These are phyloP conservation scores for Epichloe sibirici DNA, from an alignment of 2,329 filamentous ascomycete species.

Conservation along the genomic window DNA sequence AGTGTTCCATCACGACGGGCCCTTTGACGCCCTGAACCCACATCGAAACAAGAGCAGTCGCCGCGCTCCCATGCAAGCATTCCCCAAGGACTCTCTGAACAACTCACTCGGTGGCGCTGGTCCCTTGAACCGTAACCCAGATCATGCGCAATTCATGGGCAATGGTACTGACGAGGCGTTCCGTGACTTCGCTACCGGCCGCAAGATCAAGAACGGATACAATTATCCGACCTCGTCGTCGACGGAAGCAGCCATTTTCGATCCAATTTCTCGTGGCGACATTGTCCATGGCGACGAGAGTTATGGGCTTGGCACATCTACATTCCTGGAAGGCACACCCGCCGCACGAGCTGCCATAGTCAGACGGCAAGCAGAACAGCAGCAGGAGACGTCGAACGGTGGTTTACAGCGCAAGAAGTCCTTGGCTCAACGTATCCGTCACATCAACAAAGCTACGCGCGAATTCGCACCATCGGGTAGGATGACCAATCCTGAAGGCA, in stretches of 20 bases:
- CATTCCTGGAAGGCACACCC: slow-evolving; percentile 88
- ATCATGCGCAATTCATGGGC: slow-evolving; percentile 83
- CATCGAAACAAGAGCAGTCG: slow-evolving; percentile 79
- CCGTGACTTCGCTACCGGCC: slow-evolving; percentile 54
- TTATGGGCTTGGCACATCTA: slow-evolving; percentile 80
- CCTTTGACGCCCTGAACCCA: slow-evolving; percentile 92
- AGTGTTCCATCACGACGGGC: slow-evolving; percentile 97
- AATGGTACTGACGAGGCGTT: slow-evolving; percentile 71
- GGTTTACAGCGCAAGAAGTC: slow-evolving; percentile 87
- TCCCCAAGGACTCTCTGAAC: slow-evolving; percentile 84
- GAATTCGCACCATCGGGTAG: slow-evolving; percentile 48
- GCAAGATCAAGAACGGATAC: slow-evolving; percentile 18
- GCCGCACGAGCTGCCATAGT: slow-evolving; percentile 71
- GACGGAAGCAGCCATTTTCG: slow-evolving; percentile 45
- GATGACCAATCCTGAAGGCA: slow-evolving; percentile 42
- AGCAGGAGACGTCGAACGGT: slow-evolving; percentile 40
- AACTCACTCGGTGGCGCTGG: slow-evolving; percentile 83
- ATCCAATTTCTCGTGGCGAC: slow-evolving; percentile 54
- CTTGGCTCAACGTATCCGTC: slow-evolving; percentile 79
- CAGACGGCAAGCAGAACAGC: slow-evolving; percentile 58
- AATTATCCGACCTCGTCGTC: slow-evolving; percentile 13
- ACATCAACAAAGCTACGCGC: slow-evolving; percentile 61
- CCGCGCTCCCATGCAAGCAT: slow-evolving; percentile 89
- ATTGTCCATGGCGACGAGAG: slow-evolving; percentile 76
- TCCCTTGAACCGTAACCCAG: slow-evolving; percentile 67